A percentile compares a stretch with the other conserved stretches of the same genome.
These are phyloP conservation scores for Chrysosporium queenslandicum DNA, from an alignment of 2,329 filamentous ascomycete species.

Conservation along the genomic window DNA sequence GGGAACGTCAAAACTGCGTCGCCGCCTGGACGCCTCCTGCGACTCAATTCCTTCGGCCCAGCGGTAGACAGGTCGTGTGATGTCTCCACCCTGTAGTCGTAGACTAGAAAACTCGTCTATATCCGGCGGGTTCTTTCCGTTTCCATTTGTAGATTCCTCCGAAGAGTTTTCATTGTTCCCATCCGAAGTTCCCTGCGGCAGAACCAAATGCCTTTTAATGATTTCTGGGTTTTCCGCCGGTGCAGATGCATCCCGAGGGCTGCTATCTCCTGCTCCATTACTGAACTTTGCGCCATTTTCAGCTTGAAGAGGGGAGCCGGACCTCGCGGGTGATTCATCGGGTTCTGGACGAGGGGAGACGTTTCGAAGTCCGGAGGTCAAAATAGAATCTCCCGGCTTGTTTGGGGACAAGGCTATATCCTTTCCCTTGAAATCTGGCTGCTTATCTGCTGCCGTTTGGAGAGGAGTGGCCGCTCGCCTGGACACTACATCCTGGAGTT, in stretches of 20 bases:
- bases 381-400: constrained; percentile 74
- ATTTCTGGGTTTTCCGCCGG: constrained; percentile 85
- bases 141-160: constrained; percentile 15
- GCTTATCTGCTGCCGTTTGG: constrained; percentile 39
- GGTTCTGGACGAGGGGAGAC: constrained; percentile 32
- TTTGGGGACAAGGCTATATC: constrained; percentile 50
- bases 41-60: constrained; percentile 86
- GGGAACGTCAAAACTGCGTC: constrained; percentile 74
- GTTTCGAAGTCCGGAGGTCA: constrained; percentile 64
- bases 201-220: constrained; percentile 76
- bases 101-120: constrained; percentile 86
- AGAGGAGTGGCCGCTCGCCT: constrained; percentile 37
- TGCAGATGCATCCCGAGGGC: constrained; percentile 41
- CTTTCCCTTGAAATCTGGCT: constrained; percentile 54
- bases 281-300: constrained; percentile 62
- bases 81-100: constrained; percentile 83
- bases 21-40: constrained; percentile 53
- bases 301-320: neutral
- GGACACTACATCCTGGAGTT: constrained; percentile 38
- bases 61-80: constrained; percentile 88
- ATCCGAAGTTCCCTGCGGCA: constrained; percentile 41
- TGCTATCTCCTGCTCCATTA: constrained; percentile 44
- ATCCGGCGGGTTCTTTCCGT: constrained; percentile 26
- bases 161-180: constrained; percentile 28
- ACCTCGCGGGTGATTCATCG: neutral